phyloP scores from a whole-genome alignment of 164 flowering plant species.

The Chloranthus sessilifolius region DNA sequence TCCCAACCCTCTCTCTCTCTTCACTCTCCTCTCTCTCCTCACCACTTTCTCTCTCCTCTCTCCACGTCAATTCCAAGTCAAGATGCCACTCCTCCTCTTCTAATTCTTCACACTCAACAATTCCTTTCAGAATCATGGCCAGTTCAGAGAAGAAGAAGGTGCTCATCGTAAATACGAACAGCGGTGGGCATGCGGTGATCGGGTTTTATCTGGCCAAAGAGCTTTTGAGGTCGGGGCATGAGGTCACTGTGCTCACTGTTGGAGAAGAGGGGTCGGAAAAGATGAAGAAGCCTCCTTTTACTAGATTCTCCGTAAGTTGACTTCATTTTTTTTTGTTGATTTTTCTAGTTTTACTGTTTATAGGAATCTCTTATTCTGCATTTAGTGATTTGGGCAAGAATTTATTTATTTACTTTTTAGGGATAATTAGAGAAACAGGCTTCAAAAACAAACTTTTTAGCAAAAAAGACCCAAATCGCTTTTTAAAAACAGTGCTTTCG shows the following conservation, averaged over 20 bases:
- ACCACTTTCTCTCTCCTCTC: conserved; percentile 21
- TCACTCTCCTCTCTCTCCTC: conserved; percentile 29
- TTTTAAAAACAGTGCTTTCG: no score
- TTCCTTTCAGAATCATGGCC: conserved; percentile 18
- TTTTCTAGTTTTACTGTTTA: background rate
- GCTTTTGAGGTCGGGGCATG: conserved; percentile 81
- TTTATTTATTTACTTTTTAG: no score
- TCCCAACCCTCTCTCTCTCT: conserved; percentile 20
- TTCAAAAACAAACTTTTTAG: no score
- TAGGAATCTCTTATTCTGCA: background rate
- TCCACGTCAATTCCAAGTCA: background rate
- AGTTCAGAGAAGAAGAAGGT: conserved; percentile 71
- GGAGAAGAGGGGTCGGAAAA: conserved; percentile 87
- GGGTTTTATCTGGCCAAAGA: conserved; percentile 92
- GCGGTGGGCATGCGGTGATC: conserved; percentile 93
- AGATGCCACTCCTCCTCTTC: background rate
- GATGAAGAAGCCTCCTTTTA: conserved; percentile 98
- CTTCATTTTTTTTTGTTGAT: no score
- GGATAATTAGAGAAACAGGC: no score
- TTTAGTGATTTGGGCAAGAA: conserved; percentile 4
- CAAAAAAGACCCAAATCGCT: no score
- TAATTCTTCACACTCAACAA: conserved; percentile 3
- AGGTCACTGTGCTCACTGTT: conserved; percentile 83
- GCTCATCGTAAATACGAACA: conserved; percentile 82
- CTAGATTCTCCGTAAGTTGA: conserved; percentile 65